phyloP scores from a whole-genome alignment of 148 eudicot species.

The Diospyros kaki region DNA sequence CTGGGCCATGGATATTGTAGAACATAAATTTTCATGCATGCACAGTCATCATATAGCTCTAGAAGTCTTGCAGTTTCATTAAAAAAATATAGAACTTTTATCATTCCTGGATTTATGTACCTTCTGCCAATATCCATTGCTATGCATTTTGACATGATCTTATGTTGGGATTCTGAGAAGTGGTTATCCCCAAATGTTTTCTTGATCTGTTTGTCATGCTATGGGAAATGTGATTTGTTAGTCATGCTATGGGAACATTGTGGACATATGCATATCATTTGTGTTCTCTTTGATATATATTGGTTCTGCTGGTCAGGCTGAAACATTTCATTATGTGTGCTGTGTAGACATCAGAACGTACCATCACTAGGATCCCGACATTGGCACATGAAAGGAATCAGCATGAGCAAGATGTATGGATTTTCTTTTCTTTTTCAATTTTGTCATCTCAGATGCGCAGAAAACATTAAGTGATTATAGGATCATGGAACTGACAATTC shows the following conservation, averaged over 20 bases:
- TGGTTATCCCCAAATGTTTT: too few species aligned
- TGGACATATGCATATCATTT: background rate
- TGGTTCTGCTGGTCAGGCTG: background rate
- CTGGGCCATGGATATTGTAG: background rate
- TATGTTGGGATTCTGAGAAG: too few species aligned
- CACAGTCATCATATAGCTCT: background rate
- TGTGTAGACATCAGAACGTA: conserved; percentile 60
- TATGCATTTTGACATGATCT: too few species aligned
- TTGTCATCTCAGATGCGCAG: background rate
- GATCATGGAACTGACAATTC: conserved; percentile 12
- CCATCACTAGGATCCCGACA: conserved; percentile 46
- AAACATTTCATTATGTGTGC: conserved; percentile 7
- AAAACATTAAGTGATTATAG: background rate
- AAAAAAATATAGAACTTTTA: too few species aligned
- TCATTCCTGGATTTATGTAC: background rate
- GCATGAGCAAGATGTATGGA: conserved; percentile 71
- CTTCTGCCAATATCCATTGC: background rate
- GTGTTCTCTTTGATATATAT: background rate
- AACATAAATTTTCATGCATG: too few species aligned
- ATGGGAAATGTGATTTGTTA: background rate
- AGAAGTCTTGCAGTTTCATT: background rate
- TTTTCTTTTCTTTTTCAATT: background rate
- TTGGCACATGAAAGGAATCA: conserved; percentile 74
- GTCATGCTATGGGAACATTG: background rate
- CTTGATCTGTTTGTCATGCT: too few species aligned